Evolutionary conservation across 2,329 filamentous ascomycete species (phyloP), one percentile per base, ranked within the genome.

Genomic region (Aspergillus costaricaensis): DNA sequence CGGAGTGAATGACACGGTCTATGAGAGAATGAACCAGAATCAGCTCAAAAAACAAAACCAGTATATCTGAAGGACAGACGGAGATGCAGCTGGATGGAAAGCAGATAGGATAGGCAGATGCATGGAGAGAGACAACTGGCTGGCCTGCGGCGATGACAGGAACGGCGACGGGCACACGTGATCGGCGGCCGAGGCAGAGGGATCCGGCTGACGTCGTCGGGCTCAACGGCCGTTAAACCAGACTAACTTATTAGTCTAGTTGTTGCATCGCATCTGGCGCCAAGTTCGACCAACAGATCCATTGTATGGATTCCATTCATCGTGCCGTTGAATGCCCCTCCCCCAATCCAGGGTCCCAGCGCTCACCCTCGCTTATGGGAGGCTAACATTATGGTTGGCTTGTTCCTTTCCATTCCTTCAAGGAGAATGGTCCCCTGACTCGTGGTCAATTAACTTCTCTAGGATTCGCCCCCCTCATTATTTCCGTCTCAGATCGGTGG

Each of bases 161-260:
- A 59, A 56, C 52, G 48, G 49, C 17, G 19, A 21, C 56, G 43
- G 44, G 10, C 50, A 43, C 57, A 59, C 57, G 57, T 59, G 57
- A 59, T 59, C 43, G 17, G 30, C 52, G 51, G 25, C 57, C 57
- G 57, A 59, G 57, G 50, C 41, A 47, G 50, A 39, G 27, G 27
- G 19, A 48, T 48, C 57, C 49, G 27, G 25, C 47, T 50, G 47
- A 50, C 47, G 47, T 50, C 47, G 47, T 50, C 25, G 47, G 41
- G 14, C 47, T 50, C 47, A 50, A 50, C 47, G 47, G 47, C 32
- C 25, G 23, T 30, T 27, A 8, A 17, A 44, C 14, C 41, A 12
- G 10, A 17, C 39, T n/a, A 43, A 17, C 39, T 43, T 17, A 9
- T 43, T 43, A 17, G 39, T 43, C 17, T 43, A 19, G 7, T 19